Percentiles rank a stretch among this genome's conserved stretches.
Evolutionary conservation across 257 asterid genomes (phyloP).

Genomic region (Datura wrightii): DNA sequence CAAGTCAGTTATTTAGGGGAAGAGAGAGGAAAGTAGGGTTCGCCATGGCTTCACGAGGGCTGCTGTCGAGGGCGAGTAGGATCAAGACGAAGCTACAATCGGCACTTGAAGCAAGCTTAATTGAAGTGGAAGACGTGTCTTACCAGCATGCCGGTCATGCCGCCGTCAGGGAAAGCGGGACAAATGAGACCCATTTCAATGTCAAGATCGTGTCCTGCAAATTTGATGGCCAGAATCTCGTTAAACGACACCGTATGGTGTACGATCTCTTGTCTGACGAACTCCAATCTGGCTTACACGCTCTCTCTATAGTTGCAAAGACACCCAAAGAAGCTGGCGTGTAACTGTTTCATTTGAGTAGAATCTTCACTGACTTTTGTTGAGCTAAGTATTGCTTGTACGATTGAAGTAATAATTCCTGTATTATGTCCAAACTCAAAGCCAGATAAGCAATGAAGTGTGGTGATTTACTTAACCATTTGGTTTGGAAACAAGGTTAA

Average conservation of each 20-base stretch:
- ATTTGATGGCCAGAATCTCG: slow-evolving; percentile 79
- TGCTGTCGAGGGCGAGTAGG: slow-evolving; percentile 66
- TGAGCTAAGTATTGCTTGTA: background rate
- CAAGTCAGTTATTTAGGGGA: background rate
- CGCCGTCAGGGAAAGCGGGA: slow-evolving; percentile 67
- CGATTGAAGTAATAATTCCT: background rate
- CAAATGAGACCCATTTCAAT: slow-evolving; percentile 85
- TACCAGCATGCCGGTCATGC: slow-evolving; percentile 95
- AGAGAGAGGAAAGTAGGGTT: slow-evolving; percentile 13
- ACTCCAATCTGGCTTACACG: slow-evolving; percentile 86
- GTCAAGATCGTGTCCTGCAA: slow-evolving; percentile 65
- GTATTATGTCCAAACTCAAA: background rate
- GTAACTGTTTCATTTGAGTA: background rate
- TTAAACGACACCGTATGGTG: slow-evolving; percentile 88
- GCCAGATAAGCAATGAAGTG: background rate
- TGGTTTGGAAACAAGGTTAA: no score
- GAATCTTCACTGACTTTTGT: background rate
- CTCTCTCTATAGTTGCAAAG: slow-evolving; percentile 81
- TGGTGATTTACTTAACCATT: background rate
- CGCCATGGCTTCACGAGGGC: slow-evolving; percentile 69
- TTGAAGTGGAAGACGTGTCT: slow-evolving; percentile 91
- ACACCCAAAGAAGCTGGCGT: slow-evolving; percentile 78
- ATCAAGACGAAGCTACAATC: slow-evolving; percentile 76
- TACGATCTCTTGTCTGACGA: slow-evolving; percentile 87
- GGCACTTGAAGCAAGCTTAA: slow-evolving; percentile 64